Conservation (phyloP, 2,329 filamentous ascomycete genomes). For the Huntiella savannae region DNA sequence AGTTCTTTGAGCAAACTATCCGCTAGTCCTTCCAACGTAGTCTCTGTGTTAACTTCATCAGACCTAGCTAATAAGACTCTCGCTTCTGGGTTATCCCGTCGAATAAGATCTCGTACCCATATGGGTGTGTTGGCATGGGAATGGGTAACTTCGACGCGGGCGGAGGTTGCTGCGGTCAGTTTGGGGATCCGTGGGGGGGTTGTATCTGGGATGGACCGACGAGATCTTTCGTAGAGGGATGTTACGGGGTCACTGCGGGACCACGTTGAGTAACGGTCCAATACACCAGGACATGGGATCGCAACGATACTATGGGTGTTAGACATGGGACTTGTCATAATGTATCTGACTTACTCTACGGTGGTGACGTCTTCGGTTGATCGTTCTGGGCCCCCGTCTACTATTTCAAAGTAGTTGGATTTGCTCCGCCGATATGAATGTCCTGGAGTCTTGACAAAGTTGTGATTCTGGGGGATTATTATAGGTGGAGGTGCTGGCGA, state of each 20-base stretch:
- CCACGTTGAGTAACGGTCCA: constrained; percentile 31
- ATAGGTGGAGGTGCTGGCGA: too few species aligned
- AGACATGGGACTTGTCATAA: neutral
- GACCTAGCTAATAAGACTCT: constrained; percentile 34
- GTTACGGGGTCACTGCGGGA: constrained; percentile 22
- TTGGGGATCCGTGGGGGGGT: constrained; percentile 12
- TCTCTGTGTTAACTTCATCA: constrained; percentile 22
- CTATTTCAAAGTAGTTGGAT: constrained; percentile 2
- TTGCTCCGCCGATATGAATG: neutral
- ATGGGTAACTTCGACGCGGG: constrained; percentile 13
- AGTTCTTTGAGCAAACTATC: constrained; percentile 28
- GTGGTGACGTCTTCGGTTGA: neutral
- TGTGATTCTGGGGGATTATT: too few species aligned
- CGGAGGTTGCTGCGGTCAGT: constrained; percentile 16
- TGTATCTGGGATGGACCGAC: constrained; percentile 24
- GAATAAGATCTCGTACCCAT: constrained; percentile 34
- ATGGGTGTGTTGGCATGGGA: constrained; percentile 21
- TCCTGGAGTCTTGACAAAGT: too few species aligned
- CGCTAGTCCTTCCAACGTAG: constrained; percentile 26
- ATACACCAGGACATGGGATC: constrained; percentile 33
- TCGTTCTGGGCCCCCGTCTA: constrained; percentile 3
- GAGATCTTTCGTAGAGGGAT: constrained; percentile 20
- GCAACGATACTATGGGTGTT: constrained; percentile 22
- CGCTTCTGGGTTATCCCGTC: constrained; percentile 27
- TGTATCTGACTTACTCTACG: constrained; percentile 2